phyloP scores from a whole-genome alignment of 192 early-diverging fungal genomes.

The Spizellomyces sp. region DNA sequence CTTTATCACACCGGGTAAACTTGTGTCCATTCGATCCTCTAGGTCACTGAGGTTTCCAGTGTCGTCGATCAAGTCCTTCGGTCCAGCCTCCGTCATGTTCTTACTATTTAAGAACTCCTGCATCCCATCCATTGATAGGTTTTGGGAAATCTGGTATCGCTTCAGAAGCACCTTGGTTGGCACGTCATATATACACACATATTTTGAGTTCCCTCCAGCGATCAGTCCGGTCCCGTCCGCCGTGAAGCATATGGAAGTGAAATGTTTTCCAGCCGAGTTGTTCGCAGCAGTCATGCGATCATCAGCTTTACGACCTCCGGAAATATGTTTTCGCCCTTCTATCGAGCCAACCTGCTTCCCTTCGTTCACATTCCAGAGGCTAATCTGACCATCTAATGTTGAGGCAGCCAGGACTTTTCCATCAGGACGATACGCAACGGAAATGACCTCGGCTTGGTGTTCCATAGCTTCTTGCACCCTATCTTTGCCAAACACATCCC shows the following conservation, averaged over 20 bases:
- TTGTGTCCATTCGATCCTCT: constrained; percentile 79
- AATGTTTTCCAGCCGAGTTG: constrained; percentile 80
- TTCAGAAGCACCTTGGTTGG: constrained; percentile 72
- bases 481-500: constrained; percentile 92
- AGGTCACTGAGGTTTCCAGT: constrained; percentile 79
- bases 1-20: constrained; percentile 83
- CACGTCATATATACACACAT: constrained; percentile 94
- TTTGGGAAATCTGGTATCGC: constrained; percentile 90
- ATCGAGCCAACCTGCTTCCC: constrained; percentile 72
- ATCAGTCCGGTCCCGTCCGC: constrained; percentile 91
- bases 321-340: constrained; percentile 93
- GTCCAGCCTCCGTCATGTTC: constrained; percentile 94
- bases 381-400: constrained; percentile 90
- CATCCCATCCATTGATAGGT: constrained; percentile 92
- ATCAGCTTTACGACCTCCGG: constrained; percentile 77
- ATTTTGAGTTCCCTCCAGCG: constrained; percentile 93
- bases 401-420: constrained; percentile 83
- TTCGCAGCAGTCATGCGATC: constrained; percentile 85
- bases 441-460: constrained; percentile 82
- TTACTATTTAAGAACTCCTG: constrained; percentile 85
- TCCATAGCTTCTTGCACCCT: constrained; percentile 76
- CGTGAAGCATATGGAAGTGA: constrained; percentile 92
- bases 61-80: constrained; percentile 80
- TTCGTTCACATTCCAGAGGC: constrained; percentile 89
- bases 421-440: constrained; percentile 87